Evolutionary conservation across 106 monocot genomes (phyloP).

Genomic region (Narthecium ossifragum): DNA sequence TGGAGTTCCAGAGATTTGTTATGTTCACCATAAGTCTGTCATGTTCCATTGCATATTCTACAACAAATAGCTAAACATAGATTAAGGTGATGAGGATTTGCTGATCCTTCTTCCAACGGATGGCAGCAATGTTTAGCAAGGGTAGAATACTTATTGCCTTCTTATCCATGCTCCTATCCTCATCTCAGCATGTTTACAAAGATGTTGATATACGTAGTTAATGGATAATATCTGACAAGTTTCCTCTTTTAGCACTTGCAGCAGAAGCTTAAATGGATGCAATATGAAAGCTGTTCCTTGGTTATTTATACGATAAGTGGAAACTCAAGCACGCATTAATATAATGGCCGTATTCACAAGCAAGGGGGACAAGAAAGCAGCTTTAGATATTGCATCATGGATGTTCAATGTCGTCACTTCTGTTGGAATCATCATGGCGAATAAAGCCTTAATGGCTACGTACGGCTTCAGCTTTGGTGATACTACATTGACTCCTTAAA

Average conservation of each 20-base stretch:
- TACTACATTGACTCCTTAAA: not conserved
- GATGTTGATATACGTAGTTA: too few species aligned
- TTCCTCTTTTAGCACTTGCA: not conserved
- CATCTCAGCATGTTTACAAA: too few species aligned
- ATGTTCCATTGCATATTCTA: too few species aligned
- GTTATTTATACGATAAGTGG: not conserved
- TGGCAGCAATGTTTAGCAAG: too few species aligned
- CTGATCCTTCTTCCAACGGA: too few species aligned
- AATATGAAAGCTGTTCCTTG: not conserved
- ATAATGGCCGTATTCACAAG: slow-evolving; percentile 41
- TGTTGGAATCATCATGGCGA: slow-evolving; percentile 75
- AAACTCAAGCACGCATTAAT: not conserved
- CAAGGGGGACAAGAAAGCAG: slow-evolving; percentile 46
- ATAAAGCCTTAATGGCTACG: slow-evolving; percentile 64
- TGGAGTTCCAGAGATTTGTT: too few species aligned
- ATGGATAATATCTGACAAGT: too few species aligned
- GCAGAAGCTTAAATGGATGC: not conserved
- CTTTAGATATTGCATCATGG: slow-evolving; percentile 52
- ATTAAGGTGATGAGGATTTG: too few species aligned
- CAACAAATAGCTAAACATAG: too few species aligned
- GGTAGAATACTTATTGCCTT: too few species aligned
- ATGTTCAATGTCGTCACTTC: slow-evolving; percentile 68
- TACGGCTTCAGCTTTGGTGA: slow-evolving; percentile 71
- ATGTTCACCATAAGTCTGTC: too few species aligned
- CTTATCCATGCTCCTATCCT: too few species aligned